A percentile compares a stretch with the other conserved stretches of the same genome.
These are phyloP conservation scores for Aspergillus quadrilineatus DNA, from an alignment of 2,329 filamentous ascomycete species.

Conservation along the genomic window DNA sequence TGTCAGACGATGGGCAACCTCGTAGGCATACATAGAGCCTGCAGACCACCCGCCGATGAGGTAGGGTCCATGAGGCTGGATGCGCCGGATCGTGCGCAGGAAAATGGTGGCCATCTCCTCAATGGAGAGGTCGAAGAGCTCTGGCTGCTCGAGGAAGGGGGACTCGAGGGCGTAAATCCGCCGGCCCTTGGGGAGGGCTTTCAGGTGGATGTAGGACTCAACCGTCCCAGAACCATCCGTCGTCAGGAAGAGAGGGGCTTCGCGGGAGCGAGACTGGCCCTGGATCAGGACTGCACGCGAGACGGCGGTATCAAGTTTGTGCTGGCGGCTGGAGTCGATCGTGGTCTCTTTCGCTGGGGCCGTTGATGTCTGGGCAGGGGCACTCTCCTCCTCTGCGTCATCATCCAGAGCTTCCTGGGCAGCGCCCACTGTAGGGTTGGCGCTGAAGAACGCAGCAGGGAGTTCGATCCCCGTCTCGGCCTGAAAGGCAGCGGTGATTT, in stretches of 20 bases:
- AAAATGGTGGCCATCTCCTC: constrained; percentile 7
- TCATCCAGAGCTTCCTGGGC: not conserved
- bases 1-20: constrained; percentile 7
- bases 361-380: not conserved
- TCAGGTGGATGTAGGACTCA: constrained; percentile 9
- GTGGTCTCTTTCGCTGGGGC: not conserved
- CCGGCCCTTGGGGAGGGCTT: not conserved
- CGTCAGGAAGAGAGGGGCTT: constrained; percentile 6
- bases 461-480: not conserved
- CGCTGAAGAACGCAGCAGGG: not conserved
- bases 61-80: constrained; percentile 14
- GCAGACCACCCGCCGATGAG: constrained; percentile 12
- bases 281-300: constrained; percentile 9
- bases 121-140: constrained; percentile 1
- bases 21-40: constrained; percentile 10
- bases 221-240: constrained; percentile 11
- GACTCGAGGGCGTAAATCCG: constrained; percentile 14
- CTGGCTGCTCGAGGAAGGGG: not conserved
- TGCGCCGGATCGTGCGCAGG: constrained; percentile 4
- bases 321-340: not conserved
- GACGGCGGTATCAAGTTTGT: not conserved
- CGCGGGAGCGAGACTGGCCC: not conserved
- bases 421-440: not conserved
- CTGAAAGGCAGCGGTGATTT: not conserved
- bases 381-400: not conserved